Conservation (phyloP, 257 asterid species). For the Fraxinus anomala region DNA sequence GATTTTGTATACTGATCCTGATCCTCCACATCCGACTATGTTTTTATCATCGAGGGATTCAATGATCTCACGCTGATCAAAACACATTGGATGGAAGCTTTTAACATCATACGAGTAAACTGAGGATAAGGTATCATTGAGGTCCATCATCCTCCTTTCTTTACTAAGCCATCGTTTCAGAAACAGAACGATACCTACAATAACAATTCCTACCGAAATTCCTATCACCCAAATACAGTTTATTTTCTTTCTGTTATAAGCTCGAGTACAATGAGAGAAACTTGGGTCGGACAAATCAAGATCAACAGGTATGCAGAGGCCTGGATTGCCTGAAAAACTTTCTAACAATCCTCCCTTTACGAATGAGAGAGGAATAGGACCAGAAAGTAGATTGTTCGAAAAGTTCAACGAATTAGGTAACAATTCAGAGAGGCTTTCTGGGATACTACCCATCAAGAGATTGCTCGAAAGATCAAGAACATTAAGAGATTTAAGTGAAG, state of each 20-base stretch:
- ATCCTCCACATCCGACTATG: constrained; percentile 96
- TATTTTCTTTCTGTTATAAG: constrained; percentile 36
- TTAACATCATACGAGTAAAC: constrained; percentile 71
- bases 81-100: constrained; percentile 76
- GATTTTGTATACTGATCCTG: constrained; percentile 81
- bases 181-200: constrained; percentile 51
- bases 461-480: constrained; percentile 81
- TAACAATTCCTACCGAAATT: constrained; percentile 46
- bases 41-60: constrained; percentile 83
- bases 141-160: constrained; percentile 37
- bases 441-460: constrained; percentile 58
- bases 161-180: constrained; percentile 55
- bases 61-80: constrained; percentile 72
- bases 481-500: constrained; percentile 57
- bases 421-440: constrained; percentile 48
- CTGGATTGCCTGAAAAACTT: constrained; percentile 69
- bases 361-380: constrained; percentile 70
- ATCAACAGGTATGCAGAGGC: constrained; percentile 53
- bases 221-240: constrained; percentile 60
- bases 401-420: constrained; percentile 79
- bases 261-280: constrained; percentile 46
- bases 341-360: constrained; percentile 66
- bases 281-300: constrained; percentile 29
- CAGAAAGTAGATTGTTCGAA: constrained; percentile 73
- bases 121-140: constrained; percentile 58